phyloP scores from a whole-genome alignment of 176 grass and related monocot genomes.

The Carex cristatella region DNA sequence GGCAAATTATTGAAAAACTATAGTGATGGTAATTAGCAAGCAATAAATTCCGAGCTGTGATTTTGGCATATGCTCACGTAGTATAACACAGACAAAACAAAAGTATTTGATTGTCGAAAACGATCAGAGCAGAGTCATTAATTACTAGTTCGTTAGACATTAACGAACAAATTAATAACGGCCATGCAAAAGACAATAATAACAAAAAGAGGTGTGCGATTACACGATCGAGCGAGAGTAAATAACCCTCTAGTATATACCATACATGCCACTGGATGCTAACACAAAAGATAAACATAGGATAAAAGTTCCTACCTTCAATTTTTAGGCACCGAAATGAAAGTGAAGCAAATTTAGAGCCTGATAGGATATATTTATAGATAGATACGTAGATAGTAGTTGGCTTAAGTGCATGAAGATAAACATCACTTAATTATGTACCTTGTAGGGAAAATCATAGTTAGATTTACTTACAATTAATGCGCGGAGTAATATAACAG shows the following conservation, averaged over 20 bases:
- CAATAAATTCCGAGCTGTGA: not conserved
- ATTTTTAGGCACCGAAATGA: conserved; percentile 10
- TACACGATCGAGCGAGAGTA: not conserved
- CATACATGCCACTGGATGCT: not conserved
- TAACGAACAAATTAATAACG: not conserved
- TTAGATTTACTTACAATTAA: not conserved
- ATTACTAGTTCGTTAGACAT: not conserved
- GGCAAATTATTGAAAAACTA: too few relatives aligned
- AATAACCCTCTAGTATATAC: not conserved
- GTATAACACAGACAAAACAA: not conserved
- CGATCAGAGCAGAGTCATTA: not conserved
- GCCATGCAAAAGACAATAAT: not conserved
- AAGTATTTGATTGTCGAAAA: not conserved
- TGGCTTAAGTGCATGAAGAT: not conserved
- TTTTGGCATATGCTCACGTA: not conserved
- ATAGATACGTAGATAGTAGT: not conserved
- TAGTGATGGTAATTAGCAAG: not conserved
- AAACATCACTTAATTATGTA: not conserved
- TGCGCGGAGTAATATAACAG: not conserved
- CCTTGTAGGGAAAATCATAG: not conserved
- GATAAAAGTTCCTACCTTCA: conserved; percentile 8
- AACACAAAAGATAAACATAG: conserved; percentile 1
- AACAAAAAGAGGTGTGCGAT: not conserved
- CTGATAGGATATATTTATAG: conserved; percentile 9
- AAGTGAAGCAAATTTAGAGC: conserved; percentile 1